A percentile compares a stretch with the other conserved stretches of the same genome.
These are phyloP conservation scores for Dimocarpus longan DNA, from an alignment of 345 rosid species.

Conservation along the genomic window DNA sequence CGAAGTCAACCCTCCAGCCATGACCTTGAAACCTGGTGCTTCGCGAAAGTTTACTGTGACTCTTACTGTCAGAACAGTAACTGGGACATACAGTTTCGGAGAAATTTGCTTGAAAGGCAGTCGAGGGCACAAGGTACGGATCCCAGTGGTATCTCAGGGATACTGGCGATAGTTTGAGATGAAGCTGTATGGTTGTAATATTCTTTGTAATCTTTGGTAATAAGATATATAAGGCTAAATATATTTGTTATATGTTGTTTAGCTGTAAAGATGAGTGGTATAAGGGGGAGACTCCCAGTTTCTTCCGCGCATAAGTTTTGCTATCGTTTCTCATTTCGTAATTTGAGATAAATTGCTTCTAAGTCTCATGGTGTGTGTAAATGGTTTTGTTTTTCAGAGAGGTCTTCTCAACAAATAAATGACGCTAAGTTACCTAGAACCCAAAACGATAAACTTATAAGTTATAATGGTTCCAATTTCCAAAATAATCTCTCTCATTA, in stretches of 20 bases:
- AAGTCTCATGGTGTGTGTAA: not conserved
- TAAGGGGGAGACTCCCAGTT: constrained; percentile 35
- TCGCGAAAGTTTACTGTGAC: constrained; percentile 65
- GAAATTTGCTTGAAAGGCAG: constrained; percentile 85
- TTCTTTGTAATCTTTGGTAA: constrained; percentile 61
- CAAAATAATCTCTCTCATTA: too few relatives aligned
- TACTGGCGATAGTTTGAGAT: constrained; percentile 49
- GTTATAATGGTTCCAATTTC: too few relatives aligned
- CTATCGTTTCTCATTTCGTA: constrained; percentile 23
- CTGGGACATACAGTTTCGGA: constrained; percentile 81
- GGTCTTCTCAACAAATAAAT: not conserved
- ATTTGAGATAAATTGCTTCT: constrained; percentile 18
- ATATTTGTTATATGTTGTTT: constrained; percentile 34
- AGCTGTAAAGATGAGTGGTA: constrained; percentile 41
- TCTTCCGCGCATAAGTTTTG: constrained; percentile 48
- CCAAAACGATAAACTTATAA: not conserved
- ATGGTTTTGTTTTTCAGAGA: not conserved
- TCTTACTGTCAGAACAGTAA: constrained; percentile 67
- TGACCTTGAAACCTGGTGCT: constrained; percentile 74
- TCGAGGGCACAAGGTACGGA: constrained; percentile 84
- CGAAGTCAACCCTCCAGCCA: constrained; percentile 80
- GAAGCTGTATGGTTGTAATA: constrained; percentile 42
- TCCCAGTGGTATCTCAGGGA: constrained; percentile 90
- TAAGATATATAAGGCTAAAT: constrained; percentile 46
- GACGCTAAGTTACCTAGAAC: not conserved